Evolutionary conservation across 345 rosid genomes (phyloP).

Genomic region (Gossypium raimondii): DNA sequence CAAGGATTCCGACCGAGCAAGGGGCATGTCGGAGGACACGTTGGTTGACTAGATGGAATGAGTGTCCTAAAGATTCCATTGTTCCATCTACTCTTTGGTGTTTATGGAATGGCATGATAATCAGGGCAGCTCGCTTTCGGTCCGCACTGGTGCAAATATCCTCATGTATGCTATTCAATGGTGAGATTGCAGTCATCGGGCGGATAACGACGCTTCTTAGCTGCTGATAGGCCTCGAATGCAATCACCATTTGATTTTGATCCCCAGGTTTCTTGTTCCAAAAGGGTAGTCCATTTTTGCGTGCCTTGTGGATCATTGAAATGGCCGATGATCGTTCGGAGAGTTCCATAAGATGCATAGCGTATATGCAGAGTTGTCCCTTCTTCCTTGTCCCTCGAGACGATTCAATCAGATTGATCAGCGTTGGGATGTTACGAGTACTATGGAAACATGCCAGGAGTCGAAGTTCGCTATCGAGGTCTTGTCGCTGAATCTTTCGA

Average conservation of each 20-base stretch:
- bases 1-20: constrained; percentile 68
- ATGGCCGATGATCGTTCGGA: constrained; percentile 73
- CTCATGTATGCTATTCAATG: constrained; percentile 45
- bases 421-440: constrained; percentile 46
- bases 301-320: constrained; percentile 71
- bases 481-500: constrained; percentile 38
- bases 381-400: constrained; percentile 55
- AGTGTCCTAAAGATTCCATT: constrained; percentile 59
- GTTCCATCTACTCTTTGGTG: constrained; percentile 53
- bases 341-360: constrained; percentile 76
- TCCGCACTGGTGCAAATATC: constrained; percentile 66
- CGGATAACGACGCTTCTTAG: constrained; percentile 60
- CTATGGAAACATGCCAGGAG: constrained; percentile 54
- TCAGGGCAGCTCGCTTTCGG: constrained; percentile 49
- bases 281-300: constrained; percentile 61
- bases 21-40: constrained; percentile 50
- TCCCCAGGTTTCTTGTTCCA: constrained; percentile 49
- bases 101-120: constrained; percentile 66
- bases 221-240: constrained; percentile 67
- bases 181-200: constrained; percentile 77
- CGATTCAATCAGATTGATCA: constrained; percentile 59
- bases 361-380: constrained; percentile 56
- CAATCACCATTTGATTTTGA: constrained; percentile 52
- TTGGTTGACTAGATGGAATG: constrained; percentile 41
- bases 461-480: constrained; percentile 32